Evolutionary conservation across 1,284 basidiomycete genomes (phyloP).

Genomic region (Heliocybe sulcata): DNA sequence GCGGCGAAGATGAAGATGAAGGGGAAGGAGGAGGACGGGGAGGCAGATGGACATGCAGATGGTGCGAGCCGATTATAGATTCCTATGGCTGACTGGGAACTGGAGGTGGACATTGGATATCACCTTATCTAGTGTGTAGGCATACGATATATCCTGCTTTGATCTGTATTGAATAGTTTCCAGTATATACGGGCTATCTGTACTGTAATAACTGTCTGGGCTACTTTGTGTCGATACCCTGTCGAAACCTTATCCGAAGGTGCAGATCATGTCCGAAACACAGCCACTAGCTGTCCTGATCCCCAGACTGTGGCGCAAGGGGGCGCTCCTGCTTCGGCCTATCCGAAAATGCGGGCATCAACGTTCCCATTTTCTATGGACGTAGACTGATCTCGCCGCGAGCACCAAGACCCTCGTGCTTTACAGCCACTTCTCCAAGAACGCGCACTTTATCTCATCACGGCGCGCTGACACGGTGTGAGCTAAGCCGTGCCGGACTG

Average conservation of each 20-base stretch:
- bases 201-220: background rate
- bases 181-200: background rate
- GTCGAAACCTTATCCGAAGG: background rate
- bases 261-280: background rate
- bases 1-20: background rate
- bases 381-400: no score
- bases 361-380: no score
- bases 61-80: background rate
- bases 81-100: background rate
- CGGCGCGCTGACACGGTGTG: background rate
- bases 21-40: background rate
- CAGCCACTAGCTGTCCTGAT: no score
- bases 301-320: no score
- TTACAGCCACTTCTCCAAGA: no score
- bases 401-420: background rate
- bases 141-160: background rate
- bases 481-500: no score
- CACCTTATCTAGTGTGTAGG: background rate
- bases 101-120: no score
- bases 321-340: no score
- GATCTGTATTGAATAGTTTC: background rate
- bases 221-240: background rate
- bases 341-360: no score
- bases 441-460: slow-evolving; percentile 26
- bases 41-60: background rate